Base-by-base conservation (phyloP, 108 stramenopile genomes). In the Discostella pseudostelligera region DNA sequence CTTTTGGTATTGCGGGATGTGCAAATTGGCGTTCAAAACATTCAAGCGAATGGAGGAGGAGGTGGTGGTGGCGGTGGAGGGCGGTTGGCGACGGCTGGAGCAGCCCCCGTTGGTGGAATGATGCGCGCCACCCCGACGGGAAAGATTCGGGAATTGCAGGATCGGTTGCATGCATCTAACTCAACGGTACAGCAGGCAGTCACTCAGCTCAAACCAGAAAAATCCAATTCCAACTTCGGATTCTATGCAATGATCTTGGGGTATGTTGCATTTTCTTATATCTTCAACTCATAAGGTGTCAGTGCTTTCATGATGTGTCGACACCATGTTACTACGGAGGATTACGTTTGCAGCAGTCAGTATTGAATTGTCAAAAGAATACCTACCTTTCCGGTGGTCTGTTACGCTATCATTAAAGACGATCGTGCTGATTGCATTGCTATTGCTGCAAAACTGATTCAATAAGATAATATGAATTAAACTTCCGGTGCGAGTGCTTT, bases 171-270 rank as follows among this genome's bases (percentile, higher is more conserved):
- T 21, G 43, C 79, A 3, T 89, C 86, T 28, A 89, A 92, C 62
- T 78, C 81, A 22, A 88, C 84, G 24, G 89, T 95, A 37, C 86
- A 86, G 11, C 84, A 90, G 69, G 94, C 94, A 8, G 89, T 92
- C 21, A 70, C 78, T 46, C 69, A 82, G 35, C 70, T 95, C 45
- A 90, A 95, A 59, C 66, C 77, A 32, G 81, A 74, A 40, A 76
- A 87, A 59, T 65, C 71, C 29, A 83, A 80, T 24, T 84, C 83
- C 40, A 87, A 85, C 58, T 65, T 87, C 55, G 93, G 93, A 12
- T 95, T 95, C 69, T 95, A 95, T 61, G 76, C 81, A 21, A 90
- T 95, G 93, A 95, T 95, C 65, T 67, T 95, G 44, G 93, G 93
- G 4, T 95, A 95, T 69, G 88, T 95, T 70, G 84, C 86, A 54